Conservation (phyloP, 2,329 filamentous ascomycete genomes). For the Talaromyces sp. region DNA sequence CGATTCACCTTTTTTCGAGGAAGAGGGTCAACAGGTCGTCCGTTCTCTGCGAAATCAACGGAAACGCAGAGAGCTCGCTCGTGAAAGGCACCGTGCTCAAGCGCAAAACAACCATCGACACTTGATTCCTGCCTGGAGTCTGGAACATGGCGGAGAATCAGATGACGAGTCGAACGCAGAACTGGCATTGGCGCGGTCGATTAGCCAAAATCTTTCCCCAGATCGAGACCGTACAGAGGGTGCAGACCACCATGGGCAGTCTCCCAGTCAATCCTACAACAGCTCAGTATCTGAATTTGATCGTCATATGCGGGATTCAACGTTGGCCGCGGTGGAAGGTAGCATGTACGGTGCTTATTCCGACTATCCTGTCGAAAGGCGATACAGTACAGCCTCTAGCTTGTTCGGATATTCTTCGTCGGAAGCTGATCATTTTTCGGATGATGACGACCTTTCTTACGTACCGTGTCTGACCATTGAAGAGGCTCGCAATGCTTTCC, state of each 20-base stretch:
- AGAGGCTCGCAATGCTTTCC: constrained; percentile 76
- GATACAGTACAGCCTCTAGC: constrained; percentile 76
- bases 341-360: constrained; percentile 70
- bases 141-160: constrained; percentile 67
- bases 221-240: constrained; percentile 19
- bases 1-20: constrained; percentile 54
- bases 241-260: constrained; percentile 45
- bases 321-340: constrained; percentile 60
- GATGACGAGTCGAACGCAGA: constrained; percentile 44
- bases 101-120: constrained; percentile 49
- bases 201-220: constrained; percentile 31
- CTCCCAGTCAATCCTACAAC: constrained; percentile 50
- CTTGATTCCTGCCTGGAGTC: constrained; percentile 70
- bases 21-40: constrained; percentile 42
- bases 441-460: constrained; percentile 81
- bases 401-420: constrained; percentile 41
- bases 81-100: constrained; percentile 57
- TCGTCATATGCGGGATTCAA: constrained; percentile 26
- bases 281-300: constrained; percentile 42
- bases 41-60: constrained; percentile 32
- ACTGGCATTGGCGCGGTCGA: constrained; percentile 28
- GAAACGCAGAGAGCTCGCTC: constrained; percentile 50
- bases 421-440: constrained; percentile 40
- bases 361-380: constrained; percentile 57
- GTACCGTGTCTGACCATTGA: constrained; percentile 88